Evolutionary conservation across 2,329 filamentous ascomycete genomes (phyloP).

Genomic region (Chaetomium globosum): DNA sequence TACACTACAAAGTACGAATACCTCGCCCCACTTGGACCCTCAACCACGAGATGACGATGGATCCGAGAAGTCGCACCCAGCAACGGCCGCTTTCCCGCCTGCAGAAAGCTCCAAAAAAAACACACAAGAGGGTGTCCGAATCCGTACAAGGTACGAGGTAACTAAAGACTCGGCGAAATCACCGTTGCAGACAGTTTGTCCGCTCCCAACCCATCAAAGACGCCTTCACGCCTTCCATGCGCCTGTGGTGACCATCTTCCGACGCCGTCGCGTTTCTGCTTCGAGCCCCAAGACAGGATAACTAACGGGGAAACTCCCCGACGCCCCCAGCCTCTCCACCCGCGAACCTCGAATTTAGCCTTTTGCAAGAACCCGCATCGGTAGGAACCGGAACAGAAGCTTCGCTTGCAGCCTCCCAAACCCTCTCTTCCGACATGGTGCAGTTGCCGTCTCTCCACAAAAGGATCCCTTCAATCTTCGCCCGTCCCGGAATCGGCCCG

Average conservation of each 20-base stretch:
- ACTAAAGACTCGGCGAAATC: neutral
- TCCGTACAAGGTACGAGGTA: neutral
- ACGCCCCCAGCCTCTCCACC: conserved; percentile 4
- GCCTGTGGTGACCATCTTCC: neutral
- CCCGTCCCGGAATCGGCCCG: conserved; percentile 29
- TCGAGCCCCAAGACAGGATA: neutral
- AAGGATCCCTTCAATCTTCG: conserved; percentile 17
- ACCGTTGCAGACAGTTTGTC: neutral
- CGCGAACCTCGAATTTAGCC: conserved; percentile 3
- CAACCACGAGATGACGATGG: neutral
- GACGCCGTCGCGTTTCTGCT: neutral
- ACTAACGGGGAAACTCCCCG: conserved; percentile 3
- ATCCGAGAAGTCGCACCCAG: conserved; percentile 3
- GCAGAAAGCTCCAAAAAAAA: neutral
- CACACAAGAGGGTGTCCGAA: neutral
- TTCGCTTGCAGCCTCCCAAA: conserved; percentile 16
- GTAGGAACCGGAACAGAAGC: conserved; percentile 23
- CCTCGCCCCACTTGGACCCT: conserved; percentile 9
- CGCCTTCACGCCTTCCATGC: neutral
- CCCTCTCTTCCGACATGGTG: conserved; percentile 10
- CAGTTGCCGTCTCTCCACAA: conserved; percentile 19
- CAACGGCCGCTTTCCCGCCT: conserved; percentile 19
- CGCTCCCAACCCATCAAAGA: neutral
- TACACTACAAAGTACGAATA: neutral
- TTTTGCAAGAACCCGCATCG: conserved; percentile 10